Conservation (phyloP, 441 rosid species). For the Bocquillonia castaneifolia region DNA sequence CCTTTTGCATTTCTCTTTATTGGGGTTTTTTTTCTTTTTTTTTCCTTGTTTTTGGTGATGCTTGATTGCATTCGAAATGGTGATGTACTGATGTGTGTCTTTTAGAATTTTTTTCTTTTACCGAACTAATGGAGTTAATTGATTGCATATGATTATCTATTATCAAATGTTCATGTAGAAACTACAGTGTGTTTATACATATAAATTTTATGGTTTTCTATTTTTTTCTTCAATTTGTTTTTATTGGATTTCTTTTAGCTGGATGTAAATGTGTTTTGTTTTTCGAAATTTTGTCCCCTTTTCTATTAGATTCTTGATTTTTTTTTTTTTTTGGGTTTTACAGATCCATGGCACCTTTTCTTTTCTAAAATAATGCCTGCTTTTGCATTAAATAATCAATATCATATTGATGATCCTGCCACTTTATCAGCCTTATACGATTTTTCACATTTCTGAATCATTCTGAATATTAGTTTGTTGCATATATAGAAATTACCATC, state of each 20-base stretch:
- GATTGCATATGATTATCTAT: too few relatives aligned
- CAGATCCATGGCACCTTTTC: slow-evolving; percentile 19
- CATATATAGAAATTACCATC: too few relatives aligned
- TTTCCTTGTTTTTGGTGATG: slow-evolving; percentile 10
- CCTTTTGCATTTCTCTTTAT: slow-evolving; percentile 7
- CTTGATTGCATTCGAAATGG: slow-evolving; percentile 12
- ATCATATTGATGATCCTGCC: neutral
- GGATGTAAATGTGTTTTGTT: too few relatives aligned
- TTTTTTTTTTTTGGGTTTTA: slow-evolving; percentile 16
- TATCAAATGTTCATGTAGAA: too few relatives aligned
- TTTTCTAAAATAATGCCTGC: neutral
- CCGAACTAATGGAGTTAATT: too few relatives aligned
- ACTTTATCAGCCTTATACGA: neutral
- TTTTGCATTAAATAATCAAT: neutral
- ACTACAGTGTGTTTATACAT: too few relatives aligned
- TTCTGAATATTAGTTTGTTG: slow-evolving; percentile 6
- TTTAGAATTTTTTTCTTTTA: too few relatives aligned
- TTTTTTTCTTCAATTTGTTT: too few relatives aligned
- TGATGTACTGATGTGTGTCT: neutral
- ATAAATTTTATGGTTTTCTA: too few relatives aligned
- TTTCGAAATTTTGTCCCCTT: too few relatives aligned
- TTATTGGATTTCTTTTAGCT: too few relatives aligned
- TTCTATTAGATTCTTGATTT: neutral
- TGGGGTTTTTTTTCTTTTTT: slow-evolving; percentile 8
- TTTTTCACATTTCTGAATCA: neutral